Evolutionary conservation across 495 filamentous ascomycete species (phyloP), one percentile per base, ranked within the genome.

Genomic region (Penicillium chermesinum): DNA sequence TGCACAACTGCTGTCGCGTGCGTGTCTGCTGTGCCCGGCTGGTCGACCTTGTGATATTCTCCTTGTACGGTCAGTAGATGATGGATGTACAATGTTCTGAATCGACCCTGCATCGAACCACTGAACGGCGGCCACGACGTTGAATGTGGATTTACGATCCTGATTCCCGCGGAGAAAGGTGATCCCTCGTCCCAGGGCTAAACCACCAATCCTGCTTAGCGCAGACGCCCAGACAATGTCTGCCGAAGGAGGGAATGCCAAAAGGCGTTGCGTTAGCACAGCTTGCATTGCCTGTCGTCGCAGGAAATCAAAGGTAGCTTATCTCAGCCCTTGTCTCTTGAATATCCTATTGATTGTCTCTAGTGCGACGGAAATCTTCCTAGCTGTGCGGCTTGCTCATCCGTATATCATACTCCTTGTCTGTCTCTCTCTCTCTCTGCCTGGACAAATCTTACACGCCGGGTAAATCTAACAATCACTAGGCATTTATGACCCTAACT

Each of bases 201-300:
- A 30, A 10, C 4, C 25, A 10, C 25, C 5, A 4, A 19, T 30
- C 21, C 44, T 49, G 38, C 49, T 37, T 46, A 54, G 50, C 34
- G 49, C 43, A 45, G 41, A 12, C 37, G 22, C 38, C 33, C 55
- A 65, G 35, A 51, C 38, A 12, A 65, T 64, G 50, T 65, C 54
- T 49, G 44, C 63, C 38, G 72, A 73, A 38, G 58, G 49, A 44
- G 62, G 56, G 15, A 40, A 67, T 16, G 66, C 75, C 19, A 97
- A 97, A 66, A 77, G 91, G 52, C 77, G 90, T 61, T 97, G 91
- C 61, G 89, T 96, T 33, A 91, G 87, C 69, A 95, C 88, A 20
- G 91, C 91, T 2, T 96, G 91, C 64, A 86, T 95, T 66, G 89
- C 91, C 15, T 95, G 89, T 62, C 82, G 91, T n/a, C 82, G 80